Evolutionary conservation across 2,329 filamentous ascomycete species (phyloP).

Genomic region (Nigrograna mackinnonii): DNA sequence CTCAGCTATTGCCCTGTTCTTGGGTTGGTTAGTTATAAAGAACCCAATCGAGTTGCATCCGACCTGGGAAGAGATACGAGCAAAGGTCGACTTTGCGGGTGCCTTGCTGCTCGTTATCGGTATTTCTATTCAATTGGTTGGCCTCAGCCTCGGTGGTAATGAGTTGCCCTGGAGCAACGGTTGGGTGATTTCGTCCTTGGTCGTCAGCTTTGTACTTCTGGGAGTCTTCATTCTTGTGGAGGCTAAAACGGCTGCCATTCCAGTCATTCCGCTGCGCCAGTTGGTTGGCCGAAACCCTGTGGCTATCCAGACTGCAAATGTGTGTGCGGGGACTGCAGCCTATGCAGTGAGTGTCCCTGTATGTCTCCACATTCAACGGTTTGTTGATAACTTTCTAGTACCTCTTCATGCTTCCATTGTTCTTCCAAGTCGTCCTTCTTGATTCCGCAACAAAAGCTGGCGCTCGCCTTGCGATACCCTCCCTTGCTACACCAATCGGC

Average conservation of each 20-base stretch:
- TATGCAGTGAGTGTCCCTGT: constrained; percentile 58
- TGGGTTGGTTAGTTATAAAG: constrained; percentile 58
- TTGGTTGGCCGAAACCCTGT: constrained; percentile 59
- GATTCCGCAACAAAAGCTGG: constrained; percentile 51
- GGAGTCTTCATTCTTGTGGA: constrained; percentile 44
- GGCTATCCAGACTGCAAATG: constrained; percentile 61
- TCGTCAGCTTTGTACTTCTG: constrained; percentile 42
- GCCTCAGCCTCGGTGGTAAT: constrained; percentile 50
- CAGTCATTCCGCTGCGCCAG: constrained; percentile 54
- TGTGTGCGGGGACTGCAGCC: constrained; percentile 63
- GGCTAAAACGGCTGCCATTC: constrained; percentile 45
- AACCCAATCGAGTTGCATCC: constrained; percentile 46
- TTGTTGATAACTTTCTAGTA: constrained; percentile 25
- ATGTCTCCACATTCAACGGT: not conserved
- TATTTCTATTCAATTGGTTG: constrained; percentile 58
- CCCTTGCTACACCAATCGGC: constrained; percentile 49
- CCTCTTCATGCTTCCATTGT: constrained; percentile 52
- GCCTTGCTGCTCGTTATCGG: constrained; percentile 61
- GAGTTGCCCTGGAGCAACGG: constrained; percentile 47
- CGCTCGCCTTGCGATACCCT: constrained; percentile 49
- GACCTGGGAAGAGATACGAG: constrained; percentile 45
- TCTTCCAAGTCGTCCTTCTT: constrained; percentile 72
- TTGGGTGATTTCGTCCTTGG: constrained; percentile 46
- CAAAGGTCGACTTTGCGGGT: constrained; percentile 62
- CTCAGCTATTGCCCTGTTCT: constrained; percentile 57